Conservation (phyloP, 768 basidiomycete genomes). For the Kwoniella botswanensis region DNA sequence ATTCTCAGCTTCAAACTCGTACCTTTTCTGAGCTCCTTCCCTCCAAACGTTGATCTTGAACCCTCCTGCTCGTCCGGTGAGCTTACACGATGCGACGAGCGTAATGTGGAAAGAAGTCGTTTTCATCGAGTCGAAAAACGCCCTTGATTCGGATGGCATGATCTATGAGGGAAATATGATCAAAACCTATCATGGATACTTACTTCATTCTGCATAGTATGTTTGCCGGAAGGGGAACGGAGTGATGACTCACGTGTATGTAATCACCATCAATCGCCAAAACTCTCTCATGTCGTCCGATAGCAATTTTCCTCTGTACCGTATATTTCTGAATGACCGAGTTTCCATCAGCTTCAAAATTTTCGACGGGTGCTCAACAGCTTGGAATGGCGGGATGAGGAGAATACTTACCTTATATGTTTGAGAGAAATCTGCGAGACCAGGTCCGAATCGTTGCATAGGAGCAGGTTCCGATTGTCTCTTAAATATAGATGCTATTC, state of each 20-base stretch:
- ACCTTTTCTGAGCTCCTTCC: constrained; percentile 78
- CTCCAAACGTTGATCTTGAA: constrained; percentile 86
- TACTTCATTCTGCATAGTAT: not conserved
- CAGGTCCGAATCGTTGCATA: constrained; percentile 65
- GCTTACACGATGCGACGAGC: constrained; percentile 79
- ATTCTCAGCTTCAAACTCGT: constrained; percentile 95
- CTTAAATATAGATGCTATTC: constrained; percentile 90
- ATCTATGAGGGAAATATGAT: constrained; percentile 63
- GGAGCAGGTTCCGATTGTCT: constrained; percentile 72
- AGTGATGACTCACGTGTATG: constrained; percentile 67
- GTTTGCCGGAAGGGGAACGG: constrained; percentile 24
- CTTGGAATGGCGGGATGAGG: not conserved
- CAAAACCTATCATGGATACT: not conserved
- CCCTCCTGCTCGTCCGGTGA: constrained; percentile 63
- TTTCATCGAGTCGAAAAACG: constrained; percentile 85
- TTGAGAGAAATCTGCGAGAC: constrained; percentile 73
- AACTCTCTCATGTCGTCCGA: constrained; percentile 85
- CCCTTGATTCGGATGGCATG: constrained; percentile 81
- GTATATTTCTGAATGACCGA: constrained; percentile 72
- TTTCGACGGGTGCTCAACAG: not conserved
- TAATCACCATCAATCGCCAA: constrained; percentile 95
- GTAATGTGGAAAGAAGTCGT: constrained; percentile 92
- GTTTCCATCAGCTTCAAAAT: not conserved
- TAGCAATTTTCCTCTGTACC: constrained; percentile 91
- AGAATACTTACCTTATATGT: constrained; percentile 75